Evolutionary conservation across 176 grass and related monocot genomes (phyloP).

Genomic region (Aegilops tauschii): DNA sequence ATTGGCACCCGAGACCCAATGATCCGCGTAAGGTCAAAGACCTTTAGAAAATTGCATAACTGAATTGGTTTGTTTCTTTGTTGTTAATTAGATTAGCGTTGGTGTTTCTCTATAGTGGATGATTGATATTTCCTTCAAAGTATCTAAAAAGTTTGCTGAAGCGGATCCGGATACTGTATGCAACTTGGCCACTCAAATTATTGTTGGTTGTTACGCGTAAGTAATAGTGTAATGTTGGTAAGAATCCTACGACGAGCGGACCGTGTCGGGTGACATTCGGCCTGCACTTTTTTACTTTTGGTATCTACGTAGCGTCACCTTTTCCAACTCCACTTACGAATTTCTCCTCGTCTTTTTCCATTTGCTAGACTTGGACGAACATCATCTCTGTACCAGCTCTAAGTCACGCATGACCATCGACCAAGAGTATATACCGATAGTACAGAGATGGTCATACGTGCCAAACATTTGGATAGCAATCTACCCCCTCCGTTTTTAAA

Average conservation of each 20-base stretch:
- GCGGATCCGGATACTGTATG: slow-evolving; percentile 11
- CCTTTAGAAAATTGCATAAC: too few relatives aligned
- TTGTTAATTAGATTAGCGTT: neutral
- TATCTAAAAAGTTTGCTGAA: neutral
- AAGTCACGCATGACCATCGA: neutral
- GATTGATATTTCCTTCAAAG: too few relatives aligned
- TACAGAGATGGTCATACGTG: too few relatives aligned
- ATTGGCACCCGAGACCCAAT: too few relatives aligned
- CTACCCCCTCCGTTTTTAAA: too few relatives aligned
- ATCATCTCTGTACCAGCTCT: too few relatives aligned
- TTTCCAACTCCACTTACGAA: neutral
- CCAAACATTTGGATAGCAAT: too few relatives aligned
- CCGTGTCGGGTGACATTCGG: slow-evolving; percentile 12
- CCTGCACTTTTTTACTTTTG: slow-evolving; percentile 43
- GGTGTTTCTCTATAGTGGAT: too few relatives aligned
- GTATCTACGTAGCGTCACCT: neutral
- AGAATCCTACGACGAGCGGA: slow-evolving; percentile 27
- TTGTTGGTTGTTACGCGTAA: neutral
- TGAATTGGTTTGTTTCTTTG: neutral
- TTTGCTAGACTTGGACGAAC: neutral
- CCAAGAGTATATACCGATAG: too few relatives aligned
- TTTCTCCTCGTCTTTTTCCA: neutral
- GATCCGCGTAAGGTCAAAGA: too few relatives aligned
- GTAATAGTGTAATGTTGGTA: slow-evolving; percentile 23
- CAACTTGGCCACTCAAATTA: neutral